Base-by-base conservation (phyloP, 257 asterid genomes). In the Nyctanthes arbortristis region DNA sequence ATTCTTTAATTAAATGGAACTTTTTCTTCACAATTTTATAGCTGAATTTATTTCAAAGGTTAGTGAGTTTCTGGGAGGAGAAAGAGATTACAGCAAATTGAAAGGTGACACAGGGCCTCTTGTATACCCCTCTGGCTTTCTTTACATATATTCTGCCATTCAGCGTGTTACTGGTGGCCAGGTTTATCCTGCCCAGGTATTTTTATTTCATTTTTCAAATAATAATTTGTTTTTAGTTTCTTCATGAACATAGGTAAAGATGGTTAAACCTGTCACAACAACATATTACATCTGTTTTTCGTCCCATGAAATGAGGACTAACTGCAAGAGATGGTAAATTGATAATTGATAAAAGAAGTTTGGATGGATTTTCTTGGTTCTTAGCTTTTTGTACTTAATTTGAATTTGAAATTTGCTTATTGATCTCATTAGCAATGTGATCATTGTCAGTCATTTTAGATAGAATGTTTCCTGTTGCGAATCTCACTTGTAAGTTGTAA, bases 71-170 rank as follows among this genome's bases (percentile, higher is more conserved):
- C 78, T 90, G 56, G 84, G 75, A 69, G 98, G 98, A 36, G 98
- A 93, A 78, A 87, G 96, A 78, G 96, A 94, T 74, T 94, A 94
- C 81, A 84, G 87, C 75, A 89, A 89, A 74, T 76, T 94, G 87
- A 78, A 86, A 82, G 99, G 97, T 45, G 97, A 94, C 66, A 94
- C 99, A 0, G 97, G 99, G 56, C 97, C 99, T 68, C 77, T 94
- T 45, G 99, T 94, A 14, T 94, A 94, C 65, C 99, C 99, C 30
- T 97, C 97, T 72, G 99, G 99, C 22, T 94, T 91, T 82, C 97
- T 94, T 25, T 94, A 91, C 70, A 75, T 91, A 36, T 94, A 89
- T 82, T 87, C 97, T 27, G 94, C 85, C 67, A 84, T 93, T 56
- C 92, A 82, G 80, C 84, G 80, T 81, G 71, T 91, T 57, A 93